Evolutionary conservation across 2,329 filamentous ascomycete genomes (phyloP).

Genomic region (Stachybotrys elegans): DNA sequence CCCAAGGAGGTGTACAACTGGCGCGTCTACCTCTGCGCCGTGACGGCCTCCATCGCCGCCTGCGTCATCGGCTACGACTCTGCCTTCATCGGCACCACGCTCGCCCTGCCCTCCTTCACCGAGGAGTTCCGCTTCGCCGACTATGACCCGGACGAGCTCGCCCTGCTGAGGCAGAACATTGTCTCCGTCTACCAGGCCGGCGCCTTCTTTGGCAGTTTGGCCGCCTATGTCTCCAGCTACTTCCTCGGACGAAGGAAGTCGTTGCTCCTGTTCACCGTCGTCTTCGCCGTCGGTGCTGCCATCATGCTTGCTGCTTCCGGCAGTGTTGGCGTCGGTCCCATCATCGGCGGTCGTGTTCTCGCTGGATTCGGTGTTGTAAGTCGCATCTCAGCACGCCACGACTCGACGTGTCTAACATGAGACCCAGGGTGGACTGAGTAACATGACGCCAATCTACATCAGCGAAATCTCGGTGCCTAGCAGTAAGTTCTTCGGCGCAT

Average conservation of each 20-base stretch:
- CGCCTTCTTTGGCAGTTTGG: conserved; percentile 75
- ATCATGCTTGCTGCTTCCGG: conserved; percentile 65
- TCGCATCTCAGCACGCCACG: too few relatives aligned
- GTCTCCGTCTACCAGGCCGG: conserved; percentile 79
- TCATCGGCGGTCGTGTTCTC: conserved; percentile 58
- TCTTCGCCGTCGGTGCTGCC: conserved; percentile 68
- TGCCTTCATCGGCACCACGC: conserved; percentile 74
- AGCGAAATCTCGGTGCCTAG: conserved; percentile 56
- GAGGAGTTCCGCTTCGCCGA: conserved; percentile 60
- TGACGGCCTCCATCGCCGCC: conserved; percentile 50
- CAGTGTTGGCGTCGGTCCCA: conserved; percentile 57
- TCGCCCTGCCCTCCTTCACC: conserved; percentile 65
- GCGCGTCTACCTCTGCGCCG: conserved; percentile 51
- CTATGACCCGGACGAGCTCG: conserved; percentile 42
- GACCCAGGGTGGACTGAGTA: conserved; percentile 58
- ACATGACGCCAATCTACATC: conserved; percentile 60
- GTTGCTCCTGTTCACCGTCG: conserved; percentile 51
- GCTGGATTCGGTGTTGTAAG: conserved; percentile 59
- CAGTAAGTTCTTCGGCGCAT: too few relatives aligned
- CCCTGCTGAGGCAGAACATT: conserved; percentile 66
- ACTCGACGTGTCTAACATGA: too few relatives aligned
- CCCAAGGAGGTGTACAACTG: conserved; percentile 56
- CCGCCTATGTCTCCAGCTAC: conserved; percentile 61
- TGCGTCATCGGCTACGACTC: conserved; percentile 61
- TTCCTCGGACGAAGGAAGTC: conserved; percentile 63